Evolutionary conservation across 1,284 basidiomycete genomes (phyloP), one percentile per base, ranked within the genome.

Genomic region (Caloboletus inedulis): DNA sequence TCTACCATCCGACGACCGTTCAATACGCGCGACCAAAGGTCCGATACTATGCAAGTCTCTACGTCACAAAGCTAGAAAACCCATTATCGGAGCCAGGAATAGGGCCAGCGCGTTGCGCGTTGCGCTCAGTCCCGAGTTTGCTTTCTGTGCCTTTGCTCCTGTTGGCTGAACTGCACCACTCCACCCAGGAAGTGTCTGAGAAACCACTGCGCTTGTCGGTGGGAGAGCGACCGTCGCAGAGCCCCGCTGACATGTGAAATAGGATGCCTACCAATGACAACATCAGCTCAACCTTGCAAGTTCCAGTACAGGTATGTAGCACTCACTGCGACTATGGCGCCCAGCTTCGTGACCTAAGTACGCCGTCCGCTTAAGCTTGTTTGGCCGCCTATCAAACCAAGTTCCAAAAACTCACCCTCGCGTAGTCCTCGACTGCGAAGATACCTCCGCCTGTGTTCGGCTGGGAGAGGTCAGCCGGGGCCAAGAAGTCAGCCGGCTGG

Each of bases 231-330:
- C 72, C 31, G 81, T 84, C 14, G 79, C 74, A 3, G 76, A 76
- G 40, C 88, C 87, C 62, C 82, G 79, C 67, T 89, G 81, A 58
- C 91, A 89, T 21, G 79, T 82, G 66, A 91, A 81, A 75, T 91
- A 94, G 59, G 77, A 85, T 49, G 80, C 82, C 80, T 85, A 53
- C 13, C 21, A 44, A 31, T 19, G 35, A 45, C 18, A 7, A 16
- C 14, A 12, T 67, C 19, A 49, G 48, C 7, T 39, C 18, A 8
- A 16, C 30, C 31, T 29, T 7, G n/a, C n/a, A n/a, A n/a, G n/a
- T n/a, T 23, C 8, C 2, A 21, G 13, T 2, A 23, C 9, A 33
- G 41, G 21, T 19, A 19, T 14, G 35, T 4, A 10, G 69, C 74
- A 56, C 62, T 50, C 61, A 83, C 85, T 37, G 81, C 82, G 56